Percentiles rank a stretch among this genome's conserved stretches.
Evolutionary conservation across 1,284 basidiomycete species (phyloP).

Genomic region (Fomes fomentarius): DNA sequence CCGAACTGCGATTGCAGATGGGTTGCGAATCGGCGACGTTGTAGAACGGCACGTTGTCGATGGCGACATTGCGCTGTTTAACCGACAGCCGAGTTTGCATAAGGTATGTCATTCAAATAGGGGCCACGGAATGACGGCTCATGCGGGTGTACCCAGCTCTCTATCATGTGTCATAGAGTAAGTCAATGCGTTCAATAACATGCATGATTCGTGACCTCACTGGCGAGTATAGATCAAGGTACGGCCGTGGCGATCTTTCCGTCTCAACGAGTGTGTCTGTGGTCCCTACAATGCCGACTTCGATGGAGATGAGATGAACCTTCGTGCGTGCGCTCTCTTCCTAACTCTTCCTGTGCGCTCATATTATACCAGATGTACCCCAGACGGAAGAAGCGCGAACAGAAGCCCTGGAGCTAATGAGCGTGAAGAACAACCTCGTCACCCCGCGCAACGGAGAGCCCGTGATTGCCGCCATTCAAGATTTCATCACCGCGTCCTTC

Average conservation of each 20-base stretch:
- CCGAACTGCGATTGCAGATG: slow-evolving; percentile 74
- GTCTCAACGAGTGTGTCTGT: slow-evolving; percentile 99
- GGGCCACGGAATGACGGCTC: no score
- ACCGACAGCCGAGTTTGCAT: slow-evolving; percentile 98
- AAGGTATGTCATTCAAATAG: no score
- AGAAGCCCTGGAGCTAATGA: slow-evolving; percentile 98
- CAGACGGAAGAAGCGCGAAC: slow-evolving; percentile 99
- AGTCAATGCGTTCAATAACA: slow-evolving; percentile 26
- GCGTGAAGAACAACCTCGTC: slow-evolving; percentile 96
- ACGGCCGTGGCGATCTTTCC: slow-evolving; percentile 96
- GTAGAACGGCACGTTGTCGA: slow-evolving; percentile 96
- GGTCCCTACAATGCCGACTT: slow-evolving; percentile 99
- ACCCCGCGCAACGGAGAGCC: slow-evolving; percentile 97
- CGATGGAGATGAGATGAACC: slow-evolving; percentile 99
- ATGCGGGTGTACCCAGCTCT: no score
- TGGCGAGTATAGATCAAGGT: slow-evolving; percentile 70
- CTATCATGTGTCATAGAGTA: slow-evolving; percentile 98
- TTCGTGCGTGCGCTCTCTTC: slow-evolving; percentile 88
- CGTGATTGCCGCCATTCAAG: slow-evolving; percentile 98
- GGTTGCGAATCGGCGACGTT: slow-evolving; percentile 81
- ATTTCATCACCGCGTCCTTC: slow-evolving; percentile 98
- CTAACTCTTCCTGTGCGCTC: no score
- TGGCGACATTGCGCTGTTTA: slow-evolving; percentile 97
- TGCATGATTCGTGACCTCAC: background rate
- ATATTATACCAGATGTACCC: slow-evolving; percentile 97